These are phyloP conservation scores for Trichopus zeylanicus DNA, from an alignment of 116 monocot species.

Conservation along the genomic window DNA sequence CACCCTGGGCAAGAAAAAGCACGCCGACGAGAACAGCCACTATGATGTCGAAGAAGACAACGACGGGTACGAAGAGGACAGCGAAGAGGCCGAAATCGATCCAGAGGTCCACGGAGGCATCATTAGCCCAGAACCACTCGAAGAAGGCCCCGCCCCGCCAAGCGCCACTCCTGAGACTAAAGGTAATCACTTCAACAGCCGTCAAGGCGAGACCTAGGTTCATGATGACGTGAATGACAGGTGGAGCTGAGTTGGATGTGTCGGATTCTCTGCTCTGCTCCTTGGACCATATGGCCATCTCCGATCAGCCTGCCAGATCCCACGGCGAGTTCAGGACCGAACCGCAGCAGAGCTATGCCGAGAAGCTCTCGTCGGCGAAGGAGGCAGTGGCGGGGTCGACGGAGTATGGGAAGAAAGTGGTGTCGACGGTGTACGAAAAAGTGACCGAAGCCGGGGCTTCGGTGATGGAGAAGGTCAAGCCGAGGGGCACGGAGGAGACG, in stretches of 20 bases:
- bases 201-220: too few species aligned
- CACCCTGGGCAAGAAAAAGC: slow-evolving; percentile 18
- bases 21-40: slow-evolving; percentile 6
- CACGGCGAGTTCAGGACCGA: too few species aligned
- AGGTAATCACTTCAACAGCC: too few species aligned
- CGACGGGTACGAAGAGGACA: slow-evolving; percentile 13
- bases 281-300: slow-evolving; percentile 25
- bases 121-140: too few species aligned
- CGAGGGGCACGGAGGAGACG: slow-evolving; percentile 1
- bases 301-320: slow-evolving; percentile 3
- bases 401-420: not conserved
- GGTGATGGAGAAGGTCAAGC: not conserved
- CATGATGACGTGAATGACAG: slow-evolving; percentile 6
- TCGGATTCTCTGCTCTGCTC: not conserved
- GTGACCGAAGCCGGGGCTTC: slow-evolving; percentile 7
- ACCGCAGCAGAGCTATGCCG: too few species aligned
- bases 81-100: slow-evolving; percentile 19
- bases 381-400: too few species aligned
- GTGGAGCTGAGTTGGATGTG: too few species aligned
- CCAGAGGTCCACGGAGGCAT: slow-evolving; percentile 20
- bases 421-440: slow-evolving; percentile 13
- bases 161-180: too few species aligned
- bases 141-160: too few species aligned
- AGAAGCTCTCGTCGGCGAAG: too few species aligned
- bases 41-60: not conserved